Percentiles rank a stretch among this genome's conserved stretches.
These are phyloP conservation scores for Henckelia pumila DNA, from an alignment of 257 asterid species.

Conservation along the genomic window DNA sequence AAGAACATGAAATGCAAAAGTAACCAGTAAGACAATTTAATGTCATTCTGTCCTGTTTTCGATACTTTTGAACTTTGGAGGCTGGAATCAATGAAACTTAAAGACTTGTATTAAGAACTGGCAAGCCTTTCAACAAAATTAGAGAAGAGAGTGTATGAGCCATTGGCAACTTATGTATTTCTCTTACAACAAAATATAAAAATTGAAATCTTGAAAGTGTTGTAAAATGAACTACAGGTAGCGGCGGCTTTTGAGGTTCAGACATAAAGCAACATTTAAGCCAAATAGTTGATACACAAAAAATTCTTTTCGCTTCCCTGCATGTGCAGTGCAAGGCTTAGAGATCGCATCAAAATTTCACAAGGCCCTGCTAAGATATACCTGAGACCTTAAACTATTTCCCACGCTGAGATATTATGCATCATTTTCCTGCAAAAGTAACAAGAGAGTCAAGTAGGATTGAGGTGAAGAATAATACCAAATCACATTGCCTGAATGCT, in stretches of 20 bases:
- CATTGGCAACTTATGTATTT: constrained; percentile 21
- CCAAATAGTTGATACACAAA: constrained; percentile 27
- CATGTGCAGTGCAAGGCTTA: constrained; percentile 14
- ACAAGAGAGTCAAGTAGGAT: constrained; percentile 17
- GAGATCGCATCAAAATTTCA: constrained; percentile 14
- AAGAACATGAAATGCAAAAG: not conserved
- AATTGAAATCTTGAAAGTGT: constrained; percentile 1
- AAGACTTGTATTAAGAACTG: not conserved
- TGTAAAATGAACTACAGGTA: constrained; percentile 23
- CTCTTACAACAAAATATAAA: constrained; percentile 16
- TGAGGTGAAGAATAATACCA: constrained; percentile 1
- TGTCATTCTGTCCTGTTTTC: not conserved
- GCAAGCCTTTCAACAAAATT: constrained; percentile 9
- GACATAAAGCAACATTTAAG: constrained; percentile 16
- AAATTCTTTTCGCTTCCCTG: constrained; percentile 25
- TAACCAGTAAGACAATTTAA: no score
- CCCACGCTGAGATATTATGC: constrained; percentile 25
- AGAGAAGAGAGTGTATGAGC: constrained; percentile 3
- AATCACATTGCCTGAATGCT: not conserved
- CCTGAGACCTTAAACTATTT: constrained; percentile 1
- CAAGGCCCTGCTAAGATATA: not conserved
- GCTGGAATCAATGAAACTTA: constrained; percentile 12
- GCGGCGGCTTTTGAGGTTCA: constrained; percentile 28
- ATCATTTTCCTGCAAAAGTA: constrained; percentile 35
- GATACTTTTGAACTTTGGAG: constrained; percentile 12